Base-by-base conservation (phyloP, 2,329 filamentous ascomycete species). In the Exophiala sp. region DNA sequence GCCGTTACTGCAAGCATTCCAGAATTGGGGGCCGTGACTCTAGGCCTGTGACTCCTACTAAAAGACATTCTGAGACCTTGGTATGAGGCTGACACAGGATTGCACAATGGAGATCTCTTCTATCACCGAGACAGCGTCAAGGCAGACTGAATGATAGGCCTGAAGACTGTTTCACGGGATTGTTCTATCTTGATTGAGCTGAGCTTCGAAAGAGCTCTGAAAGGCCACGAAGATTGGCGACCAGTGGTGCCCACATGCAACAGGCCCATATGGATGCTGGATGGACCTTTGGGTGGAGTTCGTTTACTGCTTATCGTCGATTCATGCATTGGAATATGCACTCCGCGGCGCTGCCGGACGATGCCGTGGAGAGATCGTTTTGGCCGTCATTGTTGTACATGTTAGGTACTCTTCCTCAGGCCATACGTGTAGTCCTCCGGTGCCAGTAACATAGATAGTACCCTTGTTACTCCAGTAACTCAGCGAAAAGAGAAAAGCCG, bases 81-180 rank as follows among this genome's bases (percentile, higher is more conserved):
- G 29, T 32, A 10, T 32, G 29, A 32, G 29, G 29, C 7, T 32
- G 29, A 32, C 7, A 32, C 29, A 3, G 7, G 3, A 13, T 7
- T 32, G 29, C 29, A 32, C 29, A 38, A 38, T 19, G 13, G 16
- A 32, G 7, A 32, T 9, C 7, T 9, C 3, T 27, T 27, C 5
- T 27, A 5, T 27, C 7, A 9, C 11, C 11, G 29, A 32, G 29
- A 32, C 18, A 37, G 2, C 10, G 9, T 35, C 21, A 39, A 38
- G 43, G 39, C 32, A 46, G 39, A 34, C 27, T 23, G 22, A 29
- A 16, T 34, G 42, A 44, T 14, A 16, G 6, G 16, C 18, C n/a
- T 14, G 45, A 41, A 50, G 42, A 50, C 47, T 50, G 47, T 50
- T 40, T 50, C 47, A 50, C 23, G n/a, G n/a, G n/a, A n/a, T n/a